Conservation (phyloP, 225 moss, liverwort and hornwort genomes). For the Sphagnum tenellum region DNA sequence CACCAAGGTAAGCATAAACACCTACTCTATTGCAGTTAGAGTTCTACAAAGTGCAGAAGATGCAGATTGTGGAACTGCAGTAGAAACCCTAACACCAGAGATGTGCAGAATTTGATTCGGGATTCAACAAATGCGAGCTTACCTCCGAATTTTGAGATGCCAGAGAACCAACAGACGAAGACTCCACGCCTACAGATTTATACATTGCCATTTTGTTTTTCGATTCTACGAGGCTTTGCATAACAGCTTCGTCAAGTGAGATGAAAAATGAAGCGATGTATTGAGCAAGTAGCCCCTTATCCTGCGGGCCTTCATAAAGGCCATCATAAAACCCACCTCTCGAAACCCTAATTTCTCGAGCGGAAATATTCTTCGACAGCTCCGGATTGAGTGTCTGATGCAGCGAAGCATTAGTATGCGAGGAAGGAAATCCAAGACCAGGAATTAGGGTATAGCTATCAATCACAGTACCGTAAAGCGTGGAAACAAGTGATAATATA, state of each 20-base stretch:
- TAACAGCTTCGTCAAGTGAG: slow-evolving; percentile 38
- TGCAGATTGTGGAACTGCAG: not conserved
- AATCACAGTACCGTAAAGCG: too few relatives aligned
- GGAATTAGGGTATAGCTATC: too few relatives aligned
- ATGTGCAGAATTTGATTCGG: slow-evolving; percentile 14
- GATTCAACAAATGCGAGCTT: slow-evolving; percentile 25
- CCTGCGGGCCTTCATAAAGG: slow-evolving; percentile 24
- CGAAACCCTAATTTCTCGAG: too few relatives aligned
- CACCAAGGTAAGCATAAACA: not conserved
- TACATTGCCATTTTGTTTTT: slow-evolving; percentile 32
- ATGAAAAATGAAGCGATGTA: slow-evolving; percentile 38
- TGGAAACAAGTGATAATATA: too few relatives aligned
- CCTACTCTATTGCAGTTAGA: not conserved
- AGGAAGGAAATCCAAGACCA: too few relatives aligned
- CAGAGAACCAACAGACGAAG: not conserved
- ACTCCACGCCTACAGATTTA: slow-evolving; percentile 34
- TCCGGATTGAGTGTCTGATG: too few relatives aligned
- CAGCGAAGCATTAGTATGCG: too few relatives aligned
- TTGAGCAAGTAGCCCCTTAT: slow-evolving; percentile 41
- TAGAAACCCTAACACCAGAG: not conserved
- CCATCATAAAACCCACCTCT: too few relatives aligned
- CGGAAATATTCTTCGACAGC: too few relatives aligned
- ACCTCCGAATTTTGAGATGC: too few relatives aligned
- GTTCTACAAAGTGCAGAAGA: not conserved
- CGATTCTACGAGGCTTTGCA: slow-evolving; percentile 44